phyloP scores from a whole-genome alignment of 441 rosid genomes.

The Brassica balearica region DNA sequence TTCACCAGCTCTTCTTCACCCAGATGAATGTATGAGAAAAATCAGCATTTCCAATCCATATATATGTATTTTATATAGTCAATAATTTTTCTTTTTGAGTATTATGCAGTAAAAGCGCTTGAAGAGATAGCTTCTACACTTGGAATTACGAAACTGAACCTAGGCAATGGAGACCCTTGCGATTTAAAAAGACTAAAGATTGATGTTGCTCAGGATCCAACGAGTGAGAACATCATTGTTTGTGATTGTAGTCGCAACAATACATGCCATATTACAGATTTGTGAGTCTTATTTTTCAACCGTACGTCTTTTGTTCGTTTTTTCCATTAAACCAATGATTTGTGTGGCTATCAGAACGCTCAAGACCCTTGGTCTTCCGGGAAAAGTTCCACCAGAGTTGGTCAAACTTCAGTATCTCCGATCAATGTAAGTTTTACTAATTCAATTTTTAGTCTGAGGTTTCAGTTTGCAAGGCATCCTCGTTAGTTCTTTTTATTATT shows the following conservation, averaged over 20 bases:
- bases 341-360: background rate
- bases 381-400: slow-evolving; percentile 38
- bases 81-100: background rate
- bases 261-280: slow-evolving; percentile 5
- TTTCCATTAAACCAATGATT: background rate
- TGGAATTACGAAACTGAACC: background rate
- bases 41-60: background rate
- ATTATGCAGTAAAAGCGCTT: background rate
- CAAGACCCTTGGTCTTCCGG: slow-evolving; percentile 25
- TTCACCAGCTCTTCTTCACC: slow-evolving; percentile 10
- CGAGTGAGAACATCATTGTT: background rate
- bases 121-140: slow-evolving; percentile 15
- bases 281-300: slow-evolving; percentile 5
- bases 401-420: slow-evolving; percentile 23
- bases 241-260: background rate
- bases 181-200: background rate
- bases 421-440: slow-evolving; percentile 9
- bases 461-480: background rate
- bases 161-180: slow-evolving; percentile 3
- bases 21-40: slow-evolving; percentile 34
- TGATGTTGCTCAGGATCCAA: background rate
- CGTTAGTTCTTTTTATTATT: background rate
- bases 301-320: background rate
- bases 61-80: background rate
- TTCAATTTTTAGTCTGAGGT: background rate